A percentile compares a stretch with the other conserved stretches of the same genome.
phyloP scores from a whole-genome alignment of 331 rosid species.

The Saraca asoca region DNA sequence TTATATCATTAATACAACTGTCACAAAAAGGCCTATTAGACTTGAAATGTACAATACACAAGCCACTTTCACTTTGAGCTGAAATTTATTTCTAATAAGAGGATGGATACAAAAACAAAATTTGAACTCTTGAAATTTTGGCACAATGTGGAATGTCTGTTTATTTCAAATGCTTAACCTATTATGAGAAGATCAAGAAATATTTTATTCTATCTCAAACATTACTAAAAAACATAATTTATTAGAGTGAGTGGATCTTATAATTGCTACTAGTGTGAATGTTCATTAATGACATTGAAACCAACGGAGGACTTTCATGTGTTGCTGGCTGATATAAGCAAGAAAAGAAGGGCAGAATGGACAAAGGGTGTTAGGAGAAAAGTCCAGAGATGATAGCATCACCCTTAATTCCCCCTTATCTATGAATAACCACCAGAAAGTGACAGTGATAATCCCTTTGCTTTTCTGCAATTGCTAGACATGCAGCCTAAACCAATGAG shows the following conservation, averaged over 20 bases:
- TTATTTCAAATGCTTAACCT: no score
- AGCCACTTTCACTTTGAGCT: no score
- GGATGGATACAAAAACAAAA: no score
- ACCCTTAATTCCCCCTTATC: conserved; percentile 12
- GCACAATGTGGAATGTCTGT: no score
- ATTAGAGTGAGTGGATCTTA: background rate
- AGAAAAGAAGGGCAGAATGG: conserved; percentile 26
- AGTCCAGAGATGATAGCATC: conserved; percentile 22
- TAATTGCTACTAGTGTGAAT: background rate
- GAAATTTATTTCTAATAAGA: no score
- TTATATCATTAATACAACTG: no score
- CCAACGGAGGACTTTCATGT: background rate
- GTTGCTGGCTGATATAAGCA: background rate
- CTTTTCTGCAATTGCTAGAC: conserved; percentile 5
- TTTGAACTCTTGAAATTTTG: no score
- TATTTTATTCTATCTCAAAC: no score
- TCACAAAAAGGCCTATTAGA: no score
- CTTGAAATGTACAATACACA: no score
- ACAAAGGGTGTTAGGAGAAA: conserved; percentile 32
- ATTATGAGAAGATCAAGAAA: no score
- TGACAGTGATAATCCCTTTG: conserved; percentile 18
- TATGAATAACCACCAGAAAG: conserved; percentile 9
- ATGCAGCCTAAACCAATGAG: background rate
- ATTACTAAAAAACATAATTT: no score
- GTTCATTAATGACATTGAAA: background rate